Evolutionary conservation across 2,329 filamentous ascomycete species (phyloP).

Genomic region (Colletotrichum destructivum): DNA sequence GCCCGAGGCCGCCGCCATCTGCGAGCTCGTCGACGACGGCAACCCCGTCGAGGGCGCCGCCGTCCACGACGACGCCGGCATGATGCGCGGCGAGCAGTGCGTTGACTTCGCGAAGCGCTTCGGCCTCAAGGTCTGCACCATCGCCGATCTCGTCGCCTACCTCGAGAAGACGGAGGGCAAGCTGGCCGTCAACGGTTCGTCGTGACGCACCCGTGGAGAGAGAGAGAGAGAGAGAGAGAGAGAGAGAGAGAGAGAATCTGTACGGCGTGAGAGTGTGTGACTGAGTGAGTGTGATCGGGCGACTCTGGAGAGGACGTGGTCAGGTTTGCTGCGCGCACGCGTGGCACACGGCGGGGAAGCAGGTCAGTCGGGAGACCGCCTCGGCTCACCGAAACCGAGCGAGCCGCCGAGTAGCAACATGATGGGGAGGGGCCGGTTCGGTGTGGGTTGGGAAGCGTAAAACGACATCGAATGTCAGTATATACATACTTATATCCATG

Average conservation of each 20-base stretch:
- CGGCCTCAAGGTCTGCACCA: conserved; percentile 94
- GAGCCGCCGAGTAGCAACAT: too few relatives aligned
- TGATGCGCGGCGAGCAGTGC: conserved; percentile 93
- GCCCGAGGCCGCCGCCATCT: conserved; percentile 83
- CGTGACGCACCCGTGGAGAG: neutral
- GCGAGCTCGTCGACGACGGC: conserved; percentile 92
- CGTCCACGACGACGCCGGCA: conserved; percentile 78
- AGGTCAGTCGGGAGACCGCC: too few relatives aligned
- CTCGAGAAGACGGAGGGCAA: conserved; percentile 83
- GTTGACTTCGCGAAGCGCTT: conserved; percentile 89
- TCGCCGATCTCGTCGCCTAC: conserved; percentile 88
- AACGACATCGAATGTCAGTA: neutral
- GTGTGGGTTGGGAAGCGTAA: neutral
- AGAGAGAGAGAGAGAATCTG: neutral
- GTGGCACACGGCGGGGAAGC: too few relatives aligned
- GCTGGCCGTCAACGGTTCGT: conserved; percentile 61
- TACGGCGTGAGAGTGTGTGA: too few relatives aligned
- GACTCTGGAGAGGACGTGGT: too few relatives aligned
- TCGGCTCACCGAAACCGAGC: too few relatives aligned
- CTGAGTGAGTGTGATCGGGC: too few relatives aligned
- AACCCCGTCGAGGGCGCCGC: conserved; percentile 78
- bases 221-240: neutral
- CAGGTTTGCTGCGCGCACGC: too few relatives aligned
- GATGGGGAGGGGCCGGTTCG: neutral
- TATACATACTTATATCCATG: neutral